These are phyloP conservation scores for Penicillium odoratum DNA, from an alignment of 495 filamentous ascomycete species.

Conservation along the genomic window DNA sequence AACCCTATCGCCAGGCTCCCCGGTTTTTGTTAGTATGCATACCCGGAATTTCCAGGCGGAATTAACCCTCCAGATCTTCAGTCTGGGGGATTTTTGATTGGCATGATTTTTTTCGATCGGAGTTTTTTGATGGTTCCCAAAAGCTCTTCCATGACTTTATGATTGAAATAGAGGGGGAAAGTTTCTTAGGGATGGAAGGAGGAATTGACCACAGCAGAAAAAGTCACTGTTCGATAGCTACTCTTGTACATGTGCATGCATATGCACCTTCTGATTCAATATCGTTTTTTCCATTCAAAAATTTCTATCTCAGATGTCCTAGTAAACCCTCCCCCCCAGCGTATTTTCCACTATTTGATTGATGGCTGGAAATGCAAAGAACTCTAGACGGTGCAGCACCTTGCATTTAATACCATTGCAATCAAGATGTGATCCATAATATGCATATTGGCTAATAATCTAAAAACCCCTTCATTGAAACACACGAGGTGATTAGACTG, in stretches of 20 bases:
- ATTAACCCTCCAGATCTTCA: slow-evolving; percentile 7
- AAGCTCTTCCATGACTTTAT: slow-evolving; percentile 27
- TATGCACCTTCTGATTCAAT: not conserved
- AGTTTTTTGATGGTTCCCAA: slow-evolving; percentile 21
- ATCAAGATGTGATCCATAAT: not conserved
- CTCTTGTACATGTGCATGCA: slow-evolving; percentile 2
- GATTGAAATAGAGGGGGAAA: slow-evolving; percentile 18
- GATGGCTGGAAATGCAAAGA: not conserved
- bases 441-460: not conserved
- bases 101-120: slow-evolving; percentile 24
- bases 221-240: not conserved
- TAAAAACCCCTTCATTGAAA: not conserved
- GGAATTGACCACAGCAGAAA: slow-evolving; percentile 3
- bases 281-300: not conserved
- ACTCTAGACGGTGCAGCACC: not conserved
- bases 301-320: not conserved
- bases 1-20: slow-evolving; percentile 18
- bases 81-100: slow-evolving; percentile 15
- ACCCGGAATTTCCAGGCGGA: slow-evolving; percentile 1
- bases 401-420: not conserved
- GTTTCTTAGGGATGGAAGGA: slow-evolving; percentile 7
- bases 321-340: not conserved
- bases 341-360: not conserved
- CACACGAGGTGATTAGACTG: not conserved
- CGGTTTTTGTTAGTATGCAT: slow-evolving; percentile 8